Conservation (phyloP, 805 yeast species). For the Metschnikowia continentalis region DNA sequence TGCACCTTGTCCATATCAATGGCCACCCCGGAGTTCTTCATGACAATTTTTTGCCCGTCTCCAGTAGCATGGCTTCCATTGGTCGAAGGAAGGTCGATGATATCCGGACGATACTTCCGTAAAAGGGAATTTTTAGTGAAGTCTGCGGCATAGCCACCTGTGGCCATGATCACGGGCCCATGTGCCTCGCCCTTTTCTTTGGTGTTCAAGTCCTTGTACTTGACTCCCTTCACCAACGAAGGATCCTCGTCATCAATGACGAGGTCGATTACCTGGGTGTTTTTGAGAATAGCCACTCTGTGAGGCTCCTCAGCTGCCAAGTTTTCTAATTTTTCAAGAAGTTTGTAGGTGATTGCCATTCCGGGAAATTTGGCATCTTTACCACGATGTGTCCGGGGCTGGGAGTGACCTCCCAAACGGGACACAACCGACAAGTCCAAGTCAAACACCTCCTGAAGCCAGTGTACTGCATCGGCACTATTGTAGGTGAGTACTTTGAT, state of each 20-base stretch:
- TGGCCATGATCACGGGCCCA: constrained; percentile 60
- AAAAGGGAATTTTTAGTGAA: constrained; percentile 50
- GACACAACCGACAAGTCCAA: constrained; percentile 64
- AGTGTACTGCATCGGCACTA: constrained; percentile 63
- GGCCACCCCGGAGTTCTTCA: constrained; percentile 49
- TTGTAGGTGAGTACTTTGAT: constrained; percentile 57
- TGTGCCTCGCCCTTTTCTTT: constrained; percentile 29
- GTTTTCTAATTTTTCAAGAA: constrained; percentile 17
- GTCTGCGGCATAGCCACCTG: constrained; percentile 69
- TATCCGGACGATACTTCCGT: constrained; percentile 55
- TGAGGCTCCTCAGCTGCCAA: constrained; percentile 32
- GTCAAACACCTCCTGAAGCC: constrained; percentile 63
- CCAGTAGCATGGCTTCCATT: constrained; percentile 62
- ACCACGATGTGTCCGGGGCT: constrained; percentile 79
- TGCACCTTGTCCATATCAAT: constrained; percentile 63
- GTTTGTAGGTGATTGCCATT: constrained; percentile 56
- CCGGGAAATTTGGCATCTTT: constrained; percentile 62
- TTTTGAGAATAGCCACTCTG: constrained; percentile 26
- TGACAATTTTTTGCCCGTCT: constrained; percentile 56
- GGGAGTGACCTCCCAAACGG: constrained; percentile 81
- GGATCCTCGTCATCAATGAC: constrained; percentile 26
- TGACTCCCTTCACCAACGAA: constrained; percentile 13
- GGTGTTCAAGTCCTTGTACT: constrained; percentile 30
- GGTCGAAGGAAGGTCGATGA: constrained; percentile 53
- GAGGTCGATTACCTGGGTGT: constrained; percentile 36